Conservation (phyloP, 129 eudicot genomes). For the Lactuca saligna region DNA sequence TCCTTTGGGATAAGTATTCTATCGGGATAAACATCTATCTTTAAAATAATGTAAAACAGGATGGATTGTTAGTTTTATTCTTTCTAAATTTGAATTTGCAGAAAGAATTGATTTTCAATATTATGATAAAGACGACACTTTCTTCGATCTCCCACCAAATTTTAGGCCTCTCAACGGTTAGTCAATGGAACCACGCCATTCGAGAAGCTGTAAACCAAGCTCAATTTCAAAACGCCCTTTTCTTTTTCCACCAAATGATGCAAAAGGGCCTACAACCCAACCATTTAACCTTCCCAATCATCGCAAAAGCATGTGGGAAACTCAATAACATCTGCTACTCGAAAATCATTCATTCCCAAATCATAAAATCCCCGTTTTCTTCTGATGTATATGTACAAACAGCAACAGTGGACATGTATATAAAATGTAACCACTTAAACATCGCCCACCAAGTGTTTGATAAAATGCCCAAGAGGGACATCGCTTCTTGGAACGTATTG, state of each 20-base stretch:
- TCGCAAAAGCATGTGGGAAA: conserved; percentile 78
- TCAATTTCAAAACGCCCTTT: conserved; percentile 46
- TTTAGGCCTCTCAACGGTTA: conserved; percentile 28
- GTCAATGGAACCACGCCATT: conserved; percentile 54
- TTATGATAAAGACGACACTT: conserved; percentile 37
- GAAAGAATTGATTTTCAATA: conserved; percentile 17
- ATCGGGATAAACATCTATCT: background rate
- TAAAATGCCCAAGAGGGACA: conserved; percentile 60
- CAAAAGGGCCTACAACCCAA: conserved; percentile 46
- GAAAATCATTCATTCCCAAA: conserved; percentile 51
- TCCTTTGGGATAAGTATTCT: background rate
- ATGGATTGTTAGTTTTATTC: conserved; percentile 15
- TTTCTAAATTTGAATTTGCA: conserved; percentile 23
- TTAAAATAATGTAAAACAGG: background rate
- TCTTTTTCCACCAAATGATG: conserved; percentile 57
- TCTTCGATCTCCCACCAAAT: conserved; percentile 35
- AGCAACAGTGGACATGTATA: conserved; percentile 64
- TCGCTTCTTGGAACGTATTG: conserved; percentile 69
- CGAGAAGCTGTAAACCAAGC: conserved; percentile 52
- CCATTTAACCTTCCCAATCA: conserved; percentile 58
- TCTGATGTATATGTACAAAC: conserved; percentile 63
- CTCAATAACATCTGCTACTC: conserved; percentile 32
- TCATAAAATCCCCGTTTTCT: conserved; percentile 44
- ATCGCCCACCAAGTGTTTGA: conserved; percentile 55
- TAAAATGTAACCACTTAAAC: conserved; percentile 44